Percentiles rank a stretch among this genome's conserved stretches.
phyloP scores from a whole-genome alignment of 352 stramenopile species.

The Hyaloperonospora brassicae region DNA sequence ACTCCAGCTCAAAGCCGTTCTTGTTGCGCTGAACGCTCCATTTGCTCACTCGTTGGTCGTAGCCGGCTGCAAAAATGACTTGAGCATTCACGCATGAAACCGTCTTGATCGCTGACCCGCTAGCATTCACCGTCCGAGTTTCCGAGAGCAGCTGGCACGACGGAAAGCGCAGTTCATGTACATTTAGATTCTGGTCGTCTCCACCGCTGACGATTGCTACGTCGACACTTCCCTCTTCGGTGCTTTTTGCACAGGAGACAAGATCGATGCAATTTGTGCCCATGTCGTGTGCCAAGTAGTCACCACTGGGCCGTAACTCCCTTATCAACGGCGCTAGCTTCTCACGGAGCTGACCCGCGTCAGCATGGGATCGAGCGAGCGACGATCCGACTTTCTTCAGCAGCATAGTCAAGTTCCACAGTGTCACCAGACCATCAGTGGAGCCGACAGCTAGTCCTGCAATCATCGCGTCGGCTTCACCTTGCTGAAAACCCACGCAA shows the following conservation, averaged over 20 bases:
- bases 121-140: slow-evolving; percentile 47
- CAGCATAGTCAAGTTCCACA: slow-evolving; percentile 54
- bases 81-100: slow-evolving; percentile 33
- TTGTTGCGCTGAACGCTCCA: slow-evolving; percentile 31
- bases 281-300: slow-evolving; percentile 80
- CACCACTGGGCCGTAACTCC: slow-evolving; percentile 29
- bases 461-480: slow-evolving; percentile 5
- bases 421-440: slow-evolving; percentile 70
- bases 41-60: slow-evolving; percentile 79
- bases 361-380: slow-evolving; percentile 12
- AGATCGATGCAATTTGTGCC: slow-evolving; percentile 62
- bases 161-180: slow-evolving; percentile 34
- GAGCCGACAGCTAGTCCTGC: slow-evolving; percentile 64
- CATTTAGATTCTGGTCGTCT: slow-evolving; percentile 66
- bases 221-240: slow-evolving; percentile 12
- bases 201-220: slow-evolving; percentile 71
- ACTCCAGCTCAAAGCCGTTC: slow-evolving; percentile 24
- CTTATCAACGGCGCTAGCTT: slow-evolving; percentile 26
- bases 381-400: slow-evolving; percentile 16
- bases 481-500: slow-evolving; percentile 40
- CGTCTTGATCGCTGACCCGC: slow-evolving; percentile 75
- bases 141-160: slow-evolving; percentile 31
- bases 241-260: slow-evolving; percentile 16
- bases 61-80: slow-evolving; percentile 56
- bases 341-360: slow-evolving; percentile 6